A percentile compares a stretch with the other conserved stretches of the same genome.
These are phyloP conservation scores for Canna indica DNA, from an alignment of 176 grass and related monocot species.

Conservation along the genomic window DNA sequence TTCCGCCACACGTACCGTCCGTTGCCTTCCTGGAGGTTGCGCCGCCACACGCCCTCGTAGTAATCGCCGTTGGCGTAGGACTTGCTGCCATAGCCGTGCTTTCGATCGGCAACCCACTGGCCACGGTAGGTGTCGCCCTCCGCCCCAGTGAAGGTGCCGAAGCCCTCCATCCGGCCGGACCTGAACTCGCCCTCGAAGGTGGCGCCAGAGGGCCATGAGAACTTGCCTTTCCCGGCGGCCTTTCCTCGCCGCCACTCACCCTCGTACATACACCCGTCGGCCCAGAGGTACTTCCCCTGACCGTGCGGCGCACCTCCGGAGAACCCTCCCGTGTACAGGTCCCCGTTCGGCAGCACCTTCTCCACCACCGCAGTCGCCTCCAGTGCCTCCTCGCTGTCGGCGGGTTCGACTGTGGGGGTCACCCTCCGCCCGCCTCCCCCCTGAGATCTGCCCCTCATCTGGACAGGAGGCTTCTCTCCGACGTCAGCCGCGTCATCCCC, in stretches of 20 bases:
- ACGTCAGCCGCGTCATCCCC: not conserved
- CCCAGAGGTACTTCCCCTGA: slow-evolving; percentile 83
- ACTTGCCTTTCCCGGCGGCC: slow-evolving; percentile 71
- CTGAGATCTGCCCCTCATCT: not conserved
- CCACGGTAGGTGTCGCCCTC: slow-evolving; percentile 86
- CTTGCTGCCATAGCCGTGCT: slow-evolving; percentile 69
- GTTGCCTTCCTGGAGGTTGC: slow-evolving; percentile 86
- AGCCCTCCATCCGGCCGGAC: slow-evolving; percentile 75
- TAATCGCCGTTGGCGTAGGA: slow-evolving; percentile 86
- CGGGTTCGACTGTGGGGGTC: slow-evolving; percentile 37
- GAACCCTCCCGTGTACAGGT: slow-evolving; percentile 69
- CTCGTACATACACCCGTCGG: slow-evolving; percentile 94
- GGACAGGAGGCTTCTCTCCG: not conserved
- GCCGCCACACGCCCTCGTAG: slow-evolving; percentile 87
- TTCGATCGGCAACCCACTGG: slow-evolving; percentile 63
- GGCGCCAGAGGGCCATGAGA: slow-evolving; percentile 90
- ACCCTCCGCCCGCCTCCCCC: slow-evolving; percentile 37
- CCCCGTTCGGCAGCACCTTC: slow-evolving; percentile 72
- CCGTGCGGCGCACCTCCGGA: slow-evolving; percentile 54
- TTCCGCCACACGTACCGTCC: slow-evolving; percentile 84
- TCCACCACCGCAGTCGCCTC: slow-evolving; percentile 36
- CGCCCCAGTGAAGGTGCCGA: slow-evolving; percentile 58
- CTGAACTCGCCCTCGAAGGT: slow-evolving; percentile 93
- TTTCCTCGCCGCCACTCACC: slow-evolving; percentile 90
- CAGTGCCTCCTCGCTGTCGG: slow-evolving; percentile 13